Base-by-base conservation (phyloP, 331 rosid genomes). In the Quercus tomentella region DNA sequence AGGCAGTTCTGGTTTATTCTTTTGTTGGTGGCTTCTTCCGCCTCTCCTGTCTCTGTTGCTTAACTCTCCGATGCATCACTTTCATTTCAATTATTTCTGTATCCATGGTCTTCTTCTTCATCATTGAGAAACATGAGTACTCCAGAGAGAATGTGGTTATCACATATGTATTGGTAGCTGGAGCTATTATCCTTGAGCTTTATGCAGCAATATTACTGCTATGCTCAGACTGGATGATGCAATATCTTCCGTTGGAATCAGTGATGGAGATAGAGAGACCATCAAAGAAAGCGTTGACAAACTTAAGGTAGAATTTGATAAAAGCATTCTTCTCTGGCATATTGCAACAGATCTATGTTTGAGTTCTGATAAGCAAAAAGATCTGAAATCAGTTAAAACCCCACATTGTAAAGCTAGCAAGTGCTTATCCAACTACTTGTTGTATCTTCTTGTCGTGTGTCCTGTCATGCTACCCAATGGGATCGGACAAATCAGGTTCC, bases 401-500 rank as follows among this genome's bases (percentile, higher is more conserved):
- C 35, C 6, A 0, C 22, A 30, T 33, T 70, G 77, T 8, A 2
- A 37, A 16, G 65, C 26, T 0, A 73, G 84, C 70, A 9, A 8
- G 51, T 12, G 10, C 4, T n/a, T 88, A 31, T 89, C 88, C 11
- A 70, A 86, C 6, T 86, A 74, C 43, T 60, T 88, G 85, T 4
- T 82, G 25, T 79, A 81, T 73, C 84, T 86, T 66, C 56, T 83
- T 3, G 80, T 79, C 5, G 21, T 49, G 72, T 20, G 76, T 4
- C 82, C 89, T 8, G 79, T 63, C 30, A 79, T 88, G 88, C 45
- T 88, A 31, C 83, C 92, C 0, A 79, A 81, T 41, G 86, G 85
- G 30, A 80, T 83, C 25, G 84, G 83, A 1, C 52, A 81, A 56
- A 81, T 69, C 11, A 77, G 89, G 76, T 79, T 81, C 57, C 65